A percentile compares a stretch with the other conserved stretches of the same genome.
Evolutionary conservation across 2,329 filamentous ascomycete genomes (phyloP).

Genomic region (Neocucurbitaria cava): DNA sequence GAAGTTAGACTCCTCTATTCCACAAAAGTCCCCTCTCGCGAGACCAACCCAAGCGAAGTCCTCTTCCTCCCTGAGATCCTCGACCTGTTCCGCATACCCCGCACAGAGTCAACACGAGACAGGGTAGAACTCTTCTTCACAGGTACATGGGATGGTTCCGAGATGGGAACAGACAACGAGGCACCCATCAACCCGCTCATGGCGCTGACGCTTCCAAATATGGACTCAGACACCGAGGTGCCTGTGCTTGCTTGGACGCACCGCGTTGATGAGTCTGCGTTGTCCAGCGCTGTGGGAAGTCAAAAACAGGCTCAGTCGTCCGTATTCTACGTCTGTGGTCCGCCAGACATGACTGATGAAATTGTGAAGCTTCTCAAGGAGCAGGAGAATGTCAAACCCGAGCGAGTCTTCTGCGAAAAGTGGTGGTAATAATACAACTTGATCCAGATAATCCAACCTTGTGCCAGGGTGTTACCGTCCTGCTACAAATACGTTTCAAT

Average conservation of each 20-base stretch:
- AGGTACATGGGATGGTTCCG: constrained; percentile 37
- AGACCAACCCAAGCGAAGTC: constrained; percentile 38
- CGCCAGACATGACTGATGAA: constrained; percentile 57
- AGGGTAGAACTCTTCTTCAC: constrained; percentile 48
- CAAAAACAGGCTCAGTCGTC: constrained; percentile 45
- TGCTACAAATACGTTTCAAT: neutral
- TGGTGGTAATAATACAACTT: constrained; percentile 54
- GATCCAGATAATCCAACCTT: neutral
- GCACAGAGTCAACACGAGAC: constrained; percentile 33
- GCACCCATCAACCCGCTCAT: constrained; percentile 42
- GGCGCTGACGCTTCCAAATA: constrained; percentile 39
- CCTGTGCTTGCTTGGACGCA: constrained; percentile 41
- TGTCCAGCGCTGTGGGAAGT: constrained; percentile 49
- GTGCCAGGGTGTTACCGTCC: neutral
- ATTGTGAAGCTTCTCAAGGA: constrained; percentile 50
- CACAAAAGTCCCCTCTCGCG: constrained; percentile 51
- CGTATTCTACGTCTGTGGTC: constrained; percentile 58
- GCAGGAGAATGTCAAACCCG: constrained; percentile 48
- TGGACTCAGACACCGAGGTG: constrained; percentile 38
- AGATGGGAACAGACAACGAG: constrained; percentile 31
- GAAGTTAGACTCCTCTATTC: constrained; percentile 70
- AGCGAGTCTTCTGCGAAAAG: constrained; percentile 57
- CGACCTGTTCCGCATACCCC: constrained; percentile 38
- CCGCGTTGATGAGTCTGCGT: constrained; percentile 46
- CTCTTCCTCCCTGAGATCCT: constrained; percentile 47